These are phyloP conservation scores for Xylariaceae sp. DNA, from an alignment of 2,329 filamentous ascomycete species.

Conservation along the genomic window DNA sequence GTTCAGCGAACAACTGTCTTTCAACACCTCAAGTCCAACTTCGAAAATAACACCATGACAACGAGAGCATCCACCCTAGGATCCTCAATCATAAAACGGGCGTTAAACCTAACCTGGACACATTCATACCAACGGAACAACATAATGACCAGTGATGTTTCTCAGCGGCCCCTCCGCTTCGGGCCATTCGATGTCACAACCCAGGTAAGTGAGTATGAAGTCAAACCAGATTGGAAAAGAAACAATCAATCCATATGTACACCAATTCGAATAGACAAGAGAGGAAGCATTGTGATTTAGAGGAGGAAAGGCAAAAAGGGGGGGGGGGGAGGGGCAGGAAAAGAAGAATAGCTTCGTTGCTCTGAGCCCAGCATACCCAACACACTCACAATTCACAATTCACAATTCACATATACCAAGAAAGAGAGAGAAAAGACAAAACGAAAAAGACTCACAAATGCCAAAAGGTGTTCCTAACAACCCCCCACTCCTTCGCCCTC, in stretches of 20 bases:
- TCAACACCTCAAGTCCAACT: neutral
- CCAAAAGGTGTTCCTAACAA: constrained; percentile 76
- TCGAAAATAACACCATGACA: constrained; percentile 6
- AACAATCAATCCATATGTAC: neutral
- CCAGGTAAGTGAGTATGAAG: constrained; percentile 47
- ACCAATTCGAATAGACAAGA: neutral
- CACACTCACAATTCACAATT: no score
- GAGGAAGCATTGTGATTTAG: neutral
- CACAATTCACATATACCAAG: neutral
- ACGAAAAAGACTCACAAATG: constrained; percentile 1
- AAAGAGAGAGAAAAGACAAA: neutral
- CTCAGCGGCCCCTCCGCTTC: constrained; percentile 50
- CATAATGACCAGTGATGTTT: constrained; percentile 3
- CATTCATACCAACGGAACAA: constrained; percentile 1
- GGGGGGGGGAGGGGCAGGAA: neutral
- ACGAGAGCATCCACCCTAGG: constrained; percentile 3
- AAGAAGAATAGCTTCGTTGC: neutral
- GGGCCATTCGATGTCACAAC: constrained; percentile 70
- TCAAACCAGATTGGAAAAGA: neutral
- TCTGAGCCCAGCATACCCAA: neutral
- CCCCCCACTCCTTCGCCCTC: constrained; percentile 73
- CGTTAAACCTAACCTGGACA: neutral
- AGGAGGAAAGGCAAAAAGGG: neutral
- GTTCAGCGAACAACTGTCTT: no score
- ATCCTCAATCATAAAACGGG: constrained; percentile 1